These are phyloP conservation scores for Bolboschoenoplectus hybrid DNA, from an alignment of 202 grass and related monocot species.

Conservation along the genomic window DNA sequence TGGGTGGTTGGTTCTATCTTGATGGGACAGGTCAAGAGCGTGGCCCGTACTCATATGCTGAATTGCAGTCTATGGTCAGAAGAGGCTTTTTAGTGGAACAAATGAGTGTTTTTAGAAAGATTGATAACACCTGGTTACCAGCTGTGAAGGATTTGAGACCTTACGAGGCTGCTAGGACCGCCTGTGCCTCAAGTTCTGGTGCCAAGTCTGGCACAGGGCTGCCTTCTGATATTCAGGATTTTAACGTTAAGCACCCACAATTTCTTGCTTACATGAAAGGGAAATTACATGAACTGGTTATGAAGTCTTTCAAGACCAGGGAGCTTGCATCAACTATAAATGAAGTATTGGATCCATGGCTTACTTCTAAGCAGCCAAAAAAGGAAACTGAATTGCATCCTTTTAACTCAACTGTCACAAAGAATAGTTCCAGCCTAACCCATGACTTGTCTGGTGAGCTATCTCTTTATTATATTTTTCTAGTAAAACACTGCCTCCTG, in stretches of 20 bases:
- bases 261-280: slow-evolving; percentile 88
- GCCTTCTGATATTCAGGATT: slow-evolving; percentile 50
- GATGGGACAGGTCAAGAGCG: slow-evolving; percentile 87
- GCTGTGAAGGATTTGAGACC: slow-evolving; percentile 64
- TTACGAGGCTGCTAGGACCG: slow-evolving; percentile 39
- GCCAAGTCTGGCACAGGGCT: slow-evolving; percentile 36
- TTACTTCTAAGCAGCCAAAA: slow-evolving; percentile 88
- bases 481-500: slow-evolving; percentile 13
- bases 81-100: slow-evolving; percentile 68
- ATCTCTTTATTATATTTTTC: slow-evolving; percentile 25
- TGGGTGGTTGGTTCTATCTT: slow-evolving; percentile 90
- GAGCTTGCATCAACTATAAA: slow-evolving; percentile 96
- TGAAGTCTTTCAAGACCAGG: slow-evolving; percentile 97
- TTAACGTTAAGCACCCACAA: slow-evolving; percentile 81
- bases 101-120: slow-evolving; percentile 90
- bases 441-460: slow-evolving; percentile 45
- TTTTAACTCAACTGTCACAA: slow-evolving; percentile 66
- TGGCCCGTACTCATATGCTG: slow-evolving; percentile 83
- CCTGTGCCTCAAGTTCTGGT: slow-evolving; percentile 46
- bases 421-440: slow-evolving; percentile 45
- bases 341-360: slow-evolving; percentile 99
- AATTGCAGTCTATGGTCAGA: slow-evolving; percentile 80
- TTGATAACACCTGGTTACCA: slow-evolving; percentile 95
- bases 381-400: slow-evolving; percentile 81
- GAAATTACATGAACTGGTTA: slow-evolving; percentile 96